These are phyloP conservation scores for Solanum verrucosum DNA, from an alignment of 257 asterid genomes.

Conservation along the genomic window DNA sequence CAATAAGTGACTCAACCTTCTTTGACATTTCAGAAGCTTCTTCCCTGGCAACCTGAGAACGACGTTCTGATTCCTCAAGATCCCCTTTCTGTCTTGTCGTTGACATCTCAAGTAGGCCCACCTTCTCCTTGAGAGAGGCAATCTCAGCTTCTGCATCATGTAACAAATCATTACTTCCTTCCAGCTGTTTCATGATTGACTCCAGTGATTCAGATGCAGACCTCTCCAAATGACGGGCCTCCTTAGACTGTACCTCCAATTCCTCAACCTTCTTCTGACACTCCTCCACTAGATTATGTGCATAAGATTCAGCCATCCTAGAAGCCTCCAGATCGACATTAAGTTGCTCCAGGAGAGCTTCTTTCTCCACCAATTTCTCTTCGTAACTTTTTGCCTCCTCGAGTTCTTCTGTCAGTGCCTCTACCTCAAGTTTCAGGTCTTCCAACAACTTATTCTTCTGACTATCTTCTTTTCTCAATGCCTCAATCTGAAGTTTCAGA, in stretches of 20 bases:
- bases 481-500: constrained; percentile 33
- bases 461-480: constrained; percentile 20
- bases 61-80: constrained; percentile 56
- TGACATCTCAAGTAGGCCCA: constrained; percentile 66
- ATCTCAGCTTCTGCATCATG: constrained; percentile 69
- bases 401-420: constrained; percentile 49
- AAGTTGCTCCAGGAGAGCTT: constrained; percentile 64
- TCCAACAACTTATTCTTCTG: constrained; percentile 48
- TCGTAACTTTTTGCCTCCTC: constrained; percentile 42
- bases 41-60: constrained; percentile 43
- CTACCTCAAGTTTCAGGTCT: constrained; percentile 55
- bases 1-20: constrained; percentile 47
- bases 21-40: constrained; percentile 61
- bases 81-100: constrained; percentile 55
- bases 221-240: constrained; percentile 75
- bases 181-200: constrained; percentile 76
- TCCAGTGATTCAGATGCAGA: constrained; percentile 79
- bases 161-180: constrained; percentile 68
- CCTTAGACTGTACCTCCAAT: constrained; percentile 48
- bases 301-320: constrained; percentile 70
- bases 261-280: constrained; percentile 59
- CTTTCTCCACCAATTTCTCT: constrained; percentile 57
- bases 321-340: constrained; percentile 89
- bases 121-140: constrained; percentile 69
- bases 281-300: constrained; percentile 65